These are phyloP conservation scores for Candida glucosophila DNA, from an alignment of 1,139 yeast genomes.

Conservation along the genomic window DNA sequence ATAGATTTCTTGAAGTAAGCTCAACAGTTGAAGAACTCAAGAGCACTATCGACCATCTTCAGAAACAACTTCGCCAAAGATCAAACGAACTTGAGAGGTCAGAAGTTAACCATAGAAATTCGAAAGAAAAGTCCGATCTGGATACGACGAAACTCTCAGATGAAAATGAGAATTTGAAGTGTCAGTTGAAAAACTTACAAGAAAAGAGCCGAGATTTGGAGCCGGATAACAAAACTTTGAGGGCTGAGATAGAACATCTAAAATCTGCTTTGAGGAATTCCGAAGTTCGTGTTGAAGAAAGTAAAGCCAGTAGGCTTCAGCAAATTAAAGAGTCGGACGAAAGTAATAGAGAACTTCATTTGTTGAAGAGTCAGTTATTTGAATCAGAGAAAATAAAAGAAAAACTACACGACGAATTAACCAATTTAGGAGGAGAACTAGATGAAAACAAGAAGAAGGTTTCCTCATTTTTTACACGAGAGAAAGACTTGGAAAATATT, in stretches of 20 bases:
- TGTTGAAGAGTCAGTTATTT: constrained; percentile 9
- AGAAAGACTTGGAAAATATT: too few relatives aligned
- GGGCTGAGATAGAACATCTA: constrained; percentile 8
- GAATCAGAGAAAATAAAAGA: constrained; percentile 12
- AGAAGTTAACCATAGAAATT: too few relatives aligned
- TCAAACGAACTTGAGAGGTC: too few relatives aligned
- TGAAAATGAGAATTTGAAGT: too few relatives aligned
- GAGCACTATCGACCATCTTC: too few relatives aligned
- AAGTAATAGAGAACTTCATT: constrained; percentile 12
- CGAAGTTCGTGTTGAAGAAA: not conserved
- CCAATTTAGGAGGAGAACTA: not conserved
- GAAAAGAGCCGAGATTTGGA: not conserved
- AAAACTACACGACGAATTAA: constrained; percentile 8
- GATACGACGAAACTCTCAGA: too few relatives aligned
- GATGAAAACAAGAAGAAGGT: not conserved
- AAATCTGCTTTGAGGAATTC: constrained; percentile 7
- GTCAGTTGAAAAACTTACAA: not conserved
- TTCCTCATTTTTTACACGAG: too few relatives aligned
- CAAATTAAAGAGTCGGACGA: constrained; percentile 13
- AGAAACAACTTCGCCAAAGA: too few relatives aligned
- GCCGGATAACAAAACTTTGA: constrained; percentile 1
- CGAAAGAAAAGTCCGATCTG: too few relatives aligned
- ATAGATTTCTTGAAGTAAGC: too few relatives aligned
- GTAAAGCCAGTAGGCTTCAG: constrained; percentile 1
- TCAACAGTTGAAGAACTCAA: too few relatives aligned